Conservation (phyloP, 306 rosid species). For the Ormosia semicastrata region DNA sequence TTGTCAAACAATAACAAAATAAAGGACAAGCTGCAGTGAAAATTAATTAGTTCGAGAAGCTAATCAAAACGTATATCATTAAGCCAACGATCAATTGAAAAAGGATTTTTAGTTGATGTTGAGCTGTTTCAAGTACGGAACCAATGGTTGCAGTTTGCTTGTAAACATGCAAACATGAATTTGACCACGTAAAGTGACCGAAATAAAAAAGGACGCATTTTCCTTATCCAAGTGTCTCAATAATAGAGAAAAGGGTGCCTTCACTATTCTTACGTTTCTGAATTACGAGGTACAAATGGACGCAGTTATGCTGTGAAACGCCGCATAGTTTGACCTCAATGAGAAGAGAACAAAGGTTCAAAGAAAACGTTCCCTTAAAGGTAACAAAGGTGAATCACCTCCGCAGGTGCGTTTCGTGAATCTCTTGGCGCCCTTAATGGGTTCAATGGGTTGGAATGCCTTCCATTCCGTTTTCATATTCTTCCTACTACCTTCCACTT, state of each 20-base stretch:
- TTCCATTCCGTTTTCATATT: neutral
- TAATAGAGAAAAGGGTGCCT: neutral
- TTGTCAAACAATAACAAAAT: neutral
- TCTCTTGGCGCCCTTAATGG: neutral
- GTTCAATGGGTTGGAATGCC: neutral
- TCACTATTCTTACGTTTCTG: neutral
- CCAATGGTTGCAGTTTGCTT: constrained; percentile 10
- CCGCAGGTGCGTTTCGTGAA: neutral
- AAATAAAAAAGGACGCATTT: neutral
- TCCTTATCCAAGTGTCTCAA: neutral
- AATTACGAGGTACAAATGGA: neutral
- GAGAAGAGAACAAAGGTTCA: neutral
- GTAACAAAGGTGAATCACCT: neutral
- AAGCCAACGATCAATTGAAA: neutral
- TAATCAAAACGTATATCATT: neutral
- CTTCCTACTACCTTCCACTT: neutral
- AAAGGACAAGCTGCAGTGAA: neutral
- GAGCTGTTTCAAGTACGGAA: neutral
- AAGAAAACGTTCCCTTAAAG: neutral
- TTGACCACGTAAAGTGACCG: neutral
- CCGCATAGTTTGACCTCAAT: neutral
- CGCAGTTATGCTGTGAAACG: neutral
- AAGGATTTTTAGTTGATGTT: neutral
- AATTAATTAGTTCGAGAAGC: neutral
- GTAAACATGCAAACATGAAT: neutral